Conservation (phyloP, 108 stramenopile species). For the Nitzschia putrida region DNA sequence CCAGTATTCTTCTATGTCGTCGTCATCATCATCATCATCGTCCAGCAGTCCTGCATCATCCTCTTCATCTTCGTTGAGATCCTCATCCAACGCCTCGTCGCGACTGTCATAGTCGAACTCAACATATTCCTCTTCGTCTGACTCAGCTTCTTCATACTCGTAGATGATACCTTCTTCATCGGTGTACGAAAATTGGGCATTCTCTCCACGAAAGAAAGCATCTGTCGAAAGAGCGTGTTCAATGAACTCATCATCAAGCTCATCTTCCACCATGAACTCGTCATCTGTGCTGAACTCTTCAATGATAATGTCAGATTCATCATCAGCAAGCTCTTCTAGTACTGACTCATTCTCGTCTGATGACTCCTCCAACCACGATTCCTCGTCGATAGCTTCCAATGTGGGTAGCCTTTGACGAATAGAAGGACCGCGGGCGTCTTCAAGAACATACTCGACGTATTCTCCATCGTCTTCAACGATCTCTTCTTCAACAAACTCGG, state of each 20-base stretch:
- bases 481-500: slow-evolving; percentile 11
- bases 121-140: slow-evolving; percentile 5
- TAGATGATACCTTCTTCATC: background rate
- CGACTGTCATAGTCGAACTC: background rate
- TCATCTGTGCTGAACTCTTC: background rate
- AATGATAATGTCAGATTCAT: background rate
- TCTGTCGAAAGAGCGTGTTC: background rate
- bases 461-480: slow-evolving; percentile 8
- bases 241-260: background rate
- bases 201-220: background rate
- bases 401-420: background rate
- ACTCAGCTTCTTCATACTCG: slow-evolving; percentile 1
- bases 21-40: slow-evolving; percentile 2
- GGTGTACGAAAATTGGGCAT: background rate
- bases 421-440: background rate
- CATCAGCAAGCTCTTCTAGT: background rate
- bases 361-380: background rate
- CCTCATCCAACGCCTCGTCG: background rate
- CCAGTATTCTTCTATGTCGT: background rate
- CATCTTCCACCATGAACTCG: background rate
- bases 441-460: background rate
- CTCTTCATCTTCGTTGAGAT: background rate
- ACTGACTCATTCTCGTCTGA: background rate
- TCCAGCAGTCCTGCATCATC: background rate
- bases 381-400: background rate